Base-by-base conservation (phyloP, 2,329 filamentous ascomycete species). In the Pseudogymnoascus sp. region DNA sequence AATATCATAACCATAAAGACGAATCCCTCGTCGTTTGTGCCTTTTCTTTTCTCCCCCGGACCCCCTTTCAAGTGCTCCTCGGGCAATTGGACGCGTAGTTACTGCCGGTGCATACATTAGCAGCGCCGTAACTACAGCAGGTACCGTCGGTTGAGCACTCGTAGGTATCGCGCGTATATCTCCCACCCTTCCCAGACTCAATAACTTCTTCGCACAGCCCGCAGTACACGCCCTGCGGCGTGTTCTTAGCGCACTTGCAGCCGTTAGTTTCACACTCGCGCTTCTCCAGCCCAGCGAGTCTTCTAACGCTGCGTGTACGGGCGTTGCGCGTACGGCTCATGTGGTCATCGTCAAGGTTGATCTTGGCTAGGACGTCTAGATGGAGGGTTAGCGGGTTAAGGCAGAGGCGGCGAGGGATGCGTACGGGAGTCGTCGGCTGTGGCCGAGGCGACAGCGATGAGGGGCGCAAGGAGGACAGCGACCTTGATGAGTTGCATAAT, bases 361-460 rank as follows among this genome's bases (percentile, higher is more conserved):
- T 53, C 25, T 53, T 53, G n/a, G 25, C 28, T n/a, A 33, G 25
- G 47, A 53, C 25, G 8, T 53, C 47, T 53, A 22, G 6, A 9
- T 47, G n/a, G n/a, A 9, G n/a, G 4, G 47, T 53, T 18, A 53
- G 47, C n/a, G 47, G n/a, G 15, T 18, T 33, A 7, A 33, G 8
- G 47, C 61, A 63, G n/a, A 66, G 15, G 20, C 58, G 43, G 28
- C 18, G 36, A 68, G 62, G 70, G 64, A 30, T 64, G 64, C 14
- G 65, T 64, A 62, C 70, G 69, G 38, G 67, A 67, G 37, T 64
- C 63, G 47, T 64, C 65, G 60, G 66, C 62, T 43, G 63, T 63
- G 18, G 66, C 63, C 25, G 68, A 28, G 58, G 61, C 66, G 37
- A 65, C 66, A 50, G 66, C 30, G 37, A 53, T 11, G 47, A 53